Evolutionary conservation across 2,329 filamentous ascomycete genomes (phyloP), one percentile per base, ranked within the genome.

Genomic region (Colletotrichum cuscutae): DNA sequence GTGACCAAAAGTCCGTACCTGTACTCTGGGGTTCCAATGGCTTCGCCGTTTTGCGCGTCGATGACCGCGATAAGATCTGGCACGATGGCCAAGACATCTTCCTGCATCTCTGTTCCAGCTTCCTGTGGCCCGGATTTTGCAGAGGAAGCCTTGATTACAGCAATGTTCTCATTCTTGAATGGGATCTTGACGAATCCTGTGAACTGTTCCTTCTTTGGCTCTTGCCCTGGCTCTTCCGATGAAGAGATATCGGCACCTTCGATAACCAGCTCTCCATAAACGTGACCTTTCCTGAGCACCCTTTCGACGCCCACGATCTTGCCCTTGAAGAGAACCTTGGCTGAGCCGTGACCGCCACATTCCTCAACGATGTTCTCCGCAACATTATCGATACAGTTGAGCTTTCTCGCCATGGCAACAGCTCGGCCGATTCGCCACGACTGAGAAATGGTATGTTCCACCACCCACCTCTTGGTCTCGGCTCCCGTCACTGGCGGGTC

Each of bases 131-230:
- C 76, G 12, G 60, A 22, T 1, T 19, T 52, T 5, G 84, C 76
- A 15, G 35, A 63, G 13, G 52, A 24, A 9, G 83, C 75, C 63
- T 76, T 81, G 58, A 86, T 81, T 0, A 89, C 91, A 24, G 88
- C 88, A 61, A 93, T 91, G 77, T 93, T 94, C 78, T 94, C 91
- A 79, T 94, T 57, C 82, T 93, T 93, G 84, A 93, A 93, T 0
- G 91, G 91, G 61, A 94, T 91, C 77, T 89, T 91, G 78, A 93
- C 81, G 35, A 80, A 75, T 0, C 89, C 89, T 56, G 77, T 72
- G 78, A 87, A 82, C 37, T 80, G 76, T 7, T 73, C 68, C 2
- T 75, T 19, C 3, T 15, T 11, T 9, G 42, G 2, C 12, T 64
- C 57, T 61, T 70, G 35, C 19, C 65, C 58, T 8, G 58, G 26